A percentile compares a stretch with the other conserved stretches of the same genome.
phyloP scores from a whole-genome alignment of 805 yeast genomes.

The Saturnispora quitensis region DNA sequence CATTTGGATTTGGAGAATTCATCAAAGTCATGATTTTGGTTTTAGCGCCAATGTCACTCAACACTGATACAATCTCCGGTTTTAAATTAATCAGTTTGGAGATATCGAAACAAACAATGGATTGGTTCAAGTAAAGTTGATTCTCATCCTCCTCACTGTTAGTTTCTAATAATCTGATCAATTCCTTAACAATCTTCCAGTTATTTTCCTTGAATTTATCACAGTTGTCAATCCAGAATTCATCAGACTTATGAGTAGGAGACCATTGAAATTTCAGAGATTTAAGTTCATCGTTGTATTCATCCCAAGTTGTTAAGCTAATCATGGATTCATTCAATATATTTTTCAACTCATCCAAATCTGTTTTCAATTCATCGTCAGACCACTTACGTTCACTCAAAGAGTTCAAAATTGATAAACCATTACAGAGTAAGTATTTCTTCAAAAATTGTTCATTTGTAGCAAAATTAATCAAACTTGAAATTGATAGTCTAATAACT shows the following conservation, averaged over 20 bases:
- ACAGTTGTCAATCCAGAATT: slow-evolving; percentile 85
- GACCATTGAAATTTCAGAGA: slow-evolving; percentile 76
- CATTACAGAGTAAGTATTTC: slow-evolving; percentile 63
- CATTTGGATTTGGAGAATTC: slow-evolving; percentile 72
- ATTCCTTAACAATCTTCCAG: slow-evolving; percentile 60
- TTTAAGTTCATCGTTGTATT: slow-evolving; percentile 75
- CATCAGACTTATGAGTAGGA: slow-evolving; percentile 83
- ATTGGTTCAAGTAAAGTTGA: slow-evolving; percentile 31
- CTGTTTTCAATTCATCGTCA: slow-evolving; percentile 80
- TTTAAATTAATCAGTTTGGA: slow-evolving; percentile 49
- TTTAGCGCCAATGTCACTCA: slow-evolving; percentile 56
- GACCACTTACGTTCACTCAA: slow-evolving; percentile 86
- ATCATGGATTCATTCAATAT: slow-evolving; percentile 65
- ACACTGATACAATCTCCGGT: slow-evolving; percentile 50
- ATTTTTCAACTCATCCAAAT: slow-evolving; percentile 49
- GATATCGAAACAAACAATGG: slow-evolving; percentile 63
- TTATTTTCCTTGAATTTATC: slow-evolving; percentile 65
- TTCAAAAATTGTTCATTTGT: slow-evolving; percentile 34
- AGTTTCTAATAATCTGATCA: slow-evolving; percentile 42
- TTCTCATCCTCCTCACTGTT: slow-evolving; percentile 1
- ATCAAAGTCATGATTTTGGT: slow-evolving; percentile 76
- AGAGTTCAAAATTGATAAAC: slow-evolving; percentile 56
- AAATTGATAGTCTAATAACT: slow-evolving; percentile 74
- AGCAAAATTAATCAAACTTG: slow-evolving; percentile 58
- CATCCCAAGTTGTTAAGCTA: slow-evolving; percentile 84